Conservation (phyloP, 2,329 filamentous ascomycete species). For the Chaetothyriales sp. region DNA sequence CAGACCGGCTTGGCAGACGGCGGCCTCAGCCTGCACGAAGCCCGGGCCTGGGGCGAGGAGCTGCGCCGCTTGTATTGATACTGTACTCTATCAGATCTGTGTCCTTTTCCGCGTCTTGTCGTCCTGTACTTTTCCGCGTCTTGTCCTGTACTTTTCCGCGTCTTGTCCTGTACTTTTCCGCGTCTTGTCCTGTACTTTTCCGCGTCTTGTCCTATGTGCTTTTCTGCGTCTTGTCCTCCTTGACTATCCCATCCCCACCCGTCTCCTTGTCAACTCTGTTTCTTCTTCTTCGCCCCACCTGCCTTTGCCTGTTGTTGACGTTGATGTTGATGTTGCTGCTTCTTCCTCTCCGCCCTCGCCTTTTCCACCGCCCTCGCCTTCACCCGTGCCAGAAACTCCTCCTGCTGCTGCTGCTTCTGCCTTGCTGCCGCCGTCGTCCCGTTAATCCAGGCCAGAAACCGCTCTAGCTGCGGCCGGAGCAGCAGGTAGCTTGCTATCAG, state of each 20-base stretch:
- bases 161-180: neutral
- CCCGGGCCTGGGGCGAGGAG: constrained; percentile 15
- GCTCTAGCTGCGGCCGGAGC: constrained; percentile 14
- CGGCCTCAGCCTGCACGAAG: constrained; percentile 7
- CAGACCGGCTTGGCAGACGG: constrained; percentile 20
- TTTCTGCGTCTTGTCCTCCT: too few species aligned
- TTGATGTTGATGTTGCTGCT: neutral
- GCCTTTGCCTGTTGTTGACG: constrained; percentile 5
- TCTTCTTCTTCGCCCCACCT: neutral
- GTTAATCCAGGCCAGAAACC: constrained; percentile 6
- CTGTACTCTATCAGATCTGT: too few species aligned
- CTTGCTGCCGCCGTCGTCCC: constrained; percentile 3
- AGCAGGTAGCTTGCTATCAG: constrained; percentile 12
- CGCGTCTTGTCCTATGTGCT: neutral
- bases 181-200: neutral
- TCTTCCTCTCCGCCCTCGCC: constrained; percentile 1
- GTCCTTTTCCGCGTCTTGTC: too few species aligned
- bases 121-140: too few species aligned
- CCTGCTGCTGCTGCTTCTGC: neutral
- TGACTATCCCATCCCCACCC: too few species aligned
- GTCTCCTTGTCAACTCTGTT: neutral
- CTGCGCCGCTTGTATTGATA: constrained; percentile 15
- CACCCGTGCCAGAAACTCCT: constrained; percentile 9
- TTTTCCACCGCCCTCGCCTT: constrained; percentile 1
- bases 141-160: too few species aligned